These are phyloP conservation scores for Collybia mongolica DNA, from an alignment of 768 basidiomycete species.

Conservation along the genomic window DNA sequence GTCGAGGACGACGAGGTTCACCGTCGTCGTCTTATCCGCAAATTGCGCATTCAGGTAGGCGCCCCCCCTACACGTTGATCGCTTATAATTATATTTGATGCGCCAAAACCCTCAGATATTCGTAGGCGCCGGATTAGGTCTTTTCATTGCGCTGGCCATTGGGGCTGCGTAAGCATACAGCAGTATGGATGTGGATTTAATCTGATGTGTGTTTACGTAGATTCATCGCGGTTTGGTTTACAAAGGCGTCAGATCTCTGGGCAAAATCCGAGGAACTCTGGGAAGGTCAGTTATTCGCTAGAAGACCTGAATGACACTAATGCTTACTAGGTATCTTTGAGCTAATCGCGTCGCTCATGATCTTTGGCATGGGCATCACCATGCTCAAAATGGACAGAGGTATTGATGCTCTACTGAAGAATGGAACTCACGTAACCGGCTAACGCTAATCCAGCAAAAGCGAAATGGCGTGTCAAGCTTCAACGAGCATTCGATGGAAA, in stretches of 20 bases:
- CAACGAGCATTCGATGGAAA: conserved; percentile 68
- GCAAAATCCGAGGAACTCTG: conserved; percentile 81
- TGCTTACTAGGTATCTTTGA: conserved; percentile 56
- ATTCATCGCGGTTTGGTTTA: conserved; percentile 96
- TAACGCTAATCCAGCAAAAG: conserved; percentile 50
- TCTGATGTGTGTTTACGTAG: conserved; percentile 17
- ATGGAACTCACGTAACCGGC: neutral
- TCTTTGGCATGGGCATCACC: conserved; percentile 89
- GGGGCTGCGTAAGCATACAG: conserved; percentile 64
- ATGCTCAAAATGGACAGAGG: conserved; percentile 94
- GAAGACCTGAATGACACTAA: neutral
- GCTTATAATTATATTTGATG: neutral
- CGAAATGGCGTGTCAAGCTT: conserved; percentile 94
- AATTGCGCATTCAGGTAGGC: conserved; percentile 66
- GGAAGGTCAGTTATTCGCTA: conserved; percentile 66
- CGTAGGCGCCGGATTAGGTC: conserved; percentile 68
- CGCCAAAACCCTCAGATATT: conserved; percentile 53
- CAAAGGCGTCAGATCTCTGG: conserved; percentile 84
- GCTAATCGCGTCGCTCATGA: conserved; percentile 73
- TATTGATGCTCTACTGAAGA: conserved; percentile 11
- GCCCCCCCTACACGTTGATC: neutral
- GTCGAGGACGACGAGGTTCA: conserved; percentile 27
- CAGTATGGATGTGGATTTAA: neutral
- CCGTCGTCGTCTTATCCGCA: conserved; percentile 52
- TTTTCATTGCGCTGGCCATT: conserved; percentile 78